A percentile compares a stretch with the other conserved stretches of the same genome.
Conservation (phyloP, 768 basidiomycete genomes). For the Trametes elegans region DNA sequence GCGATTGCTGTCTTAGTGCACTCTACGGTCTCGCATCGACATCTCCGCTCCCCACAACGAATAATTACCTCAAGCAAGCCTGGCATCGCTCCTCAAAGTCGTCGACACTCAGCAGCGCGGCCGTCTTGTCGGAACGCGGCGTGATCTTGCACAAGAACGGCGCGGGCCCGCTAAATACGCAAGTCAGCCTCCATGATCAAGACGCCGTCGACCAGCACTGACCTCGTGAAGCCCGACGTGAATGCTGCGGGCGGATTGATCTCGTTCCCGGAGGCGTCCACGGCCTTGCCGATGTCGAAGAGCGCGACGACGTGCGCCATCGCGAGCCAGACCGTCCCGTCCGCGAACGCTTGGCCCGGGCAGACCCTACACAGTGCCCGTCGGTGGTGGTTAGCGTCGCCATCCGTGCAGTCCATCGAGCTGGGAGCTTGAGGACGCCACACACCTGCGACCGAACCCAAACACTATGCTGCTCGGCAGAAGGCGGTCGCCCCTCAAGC, state of each 20-base stretch:
- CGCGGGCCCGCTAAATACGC: conserved; percentile 42
- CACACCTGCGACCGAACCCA: conserved; percentile 23
- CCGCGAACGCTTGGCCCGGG: conserved; percentile 53
- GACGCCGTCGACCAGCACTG: neutral
- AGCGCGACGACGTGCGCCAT: conserved; percentile 38
- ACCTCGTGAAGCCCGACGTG: conserved; percentile 45
- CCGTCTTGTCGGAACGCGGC: conserved; percentile 33
- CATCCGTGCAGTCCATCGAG: neutral
- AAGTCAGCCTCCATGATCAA: neutral
- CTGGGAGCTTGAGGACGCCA: neutral
- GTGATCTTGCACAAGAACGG: conserved; percentile 46
- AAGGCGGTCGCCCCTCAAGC: neutral
- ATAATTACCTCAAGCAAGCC: neutral
- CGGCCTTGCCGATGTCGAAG: conserved; percentile 41
- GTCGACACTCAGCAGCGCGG: neutral
- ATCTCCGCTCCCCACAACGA: neutral
- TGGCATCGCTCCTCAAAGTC: neutral
- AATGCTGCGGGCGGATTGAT: conserved; percentile 40
- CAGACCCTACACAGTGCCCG: conserved; percentile 40
- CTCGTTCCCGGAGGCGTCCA: conserved; percentile 40
- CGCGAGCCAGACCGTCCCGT: conserved; percentile 44
- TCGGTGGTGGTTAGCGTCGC: neutral
- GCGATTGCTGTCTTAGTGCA: too few relatives aligned
- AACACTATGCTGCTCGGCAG: conserved; percentile 16
- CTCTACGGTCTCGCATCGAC: neutral